Conservation (phyloP, 805 yeast species). For the Cyberlindnera misumaiensis region DNA sequence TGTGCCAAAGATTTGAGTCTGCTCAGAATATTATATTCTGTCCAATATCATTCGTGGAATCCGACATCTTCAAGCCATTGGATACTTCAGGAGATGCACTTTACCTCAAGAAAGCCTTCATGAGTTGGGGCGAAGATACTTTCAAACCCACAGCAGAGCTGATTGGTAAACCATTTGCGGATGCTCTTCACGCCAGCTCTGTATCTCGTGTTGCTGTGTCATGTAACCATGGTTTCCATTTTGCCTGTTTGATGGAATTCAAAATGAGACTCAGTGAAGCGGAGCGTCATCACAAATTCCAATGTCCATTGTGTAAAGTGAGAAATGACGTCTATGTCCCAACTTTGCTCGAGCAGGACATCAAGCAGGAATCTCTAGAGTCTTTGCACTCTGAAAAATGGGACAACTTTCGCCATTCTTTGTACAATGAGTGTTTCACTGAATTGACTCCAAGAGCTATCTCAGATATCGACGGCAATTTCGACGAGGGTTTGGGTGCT, state of each 20-base stretch:
- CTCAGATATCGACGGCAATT: not conserved
- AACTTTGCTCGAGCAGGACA: conserved; percentile 25
- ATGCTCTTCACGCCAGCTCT: conserved; percentile 4
- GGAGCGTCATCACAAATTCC: conserved; percentile 61
- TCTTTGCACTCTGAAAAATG: too few relatives aligned
- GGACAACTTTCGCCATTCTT: too few relatives aligned
- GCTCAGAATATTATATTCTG: conserved; percentile 46
- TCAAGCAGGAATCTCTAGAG: not conserved
- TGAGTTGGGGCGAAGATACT: conserved; percentile 19
- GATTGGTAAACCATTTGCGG: conserved; percentile 23
- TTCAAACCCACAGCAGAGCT: conserved; percentile 19
- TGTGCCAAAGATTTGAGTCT: conserved; percentile 51
- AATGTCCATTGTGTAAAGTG: conserved; percentile 94
- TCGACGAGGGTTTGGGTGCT: not conserved
- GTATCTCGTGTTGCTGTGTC: conserved; percentile 31
- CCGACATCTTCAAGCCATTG: conserved; percentile 20
- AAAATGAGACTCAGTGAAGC: conserved; percentile 33
- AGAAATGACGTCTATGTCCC: conserved; percentile 73
- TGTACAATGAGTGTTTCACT: too few relatives aligned
- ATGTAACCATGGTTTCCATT: conserved; percentile 94
- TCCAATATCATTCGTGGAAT: conserved; percentile 42
- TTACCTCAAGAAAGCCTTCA: conserved; percentile 10
- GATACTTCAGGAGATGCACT: not conserved
- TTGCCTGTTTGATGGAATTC: conserved; percentile 63
- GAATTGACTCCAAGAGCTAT: too few relatives aligned